Evolutionary conservation across 257 asterid genomes (phyloP).

Genomic region (Echium plantagineum): DNA sequence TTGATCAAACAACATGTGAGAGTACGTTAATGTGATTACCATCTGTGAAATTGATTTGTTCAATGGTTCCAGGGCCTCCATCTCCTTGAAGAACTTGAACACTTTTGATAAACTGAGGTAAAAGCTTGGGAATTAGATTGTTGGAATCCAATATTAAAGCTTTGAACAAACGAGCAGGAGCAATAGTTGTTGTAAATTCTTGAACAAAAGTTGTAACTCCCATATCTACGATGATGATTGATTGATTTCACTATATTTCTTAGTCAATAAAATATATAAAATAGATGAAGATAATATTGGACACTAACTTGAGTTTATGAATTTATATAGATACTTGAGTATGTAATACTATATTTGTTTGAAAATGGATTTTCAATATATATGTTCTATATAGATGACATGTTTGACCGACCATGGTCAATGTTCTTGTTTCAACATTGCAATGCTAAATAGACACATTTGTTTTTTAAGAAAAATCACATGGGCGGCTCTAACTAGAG

Average conservation of each 20-base stretch:
- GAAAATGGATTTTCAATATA: background rate
- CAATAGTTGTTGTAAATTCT: constrained; percentile 19
- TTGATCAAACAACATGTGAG: too few relatives aligned
- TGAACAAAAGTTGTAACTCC: constrained; percentile 21
- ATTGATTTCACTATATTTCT: too few relatives aligned
- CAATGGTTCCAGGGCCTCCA: constrained; percentile 35
- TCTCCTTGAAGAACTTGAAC: constrained; percentile 24
- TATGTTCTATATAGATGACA: background rate
- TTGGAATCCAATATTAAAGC: constrained; percentile 35
- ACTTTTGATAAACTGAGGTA: constrained; percentile 26
- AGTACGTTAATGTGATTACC: constrained; percentile 6
- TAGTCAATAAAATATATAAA: too few relatives aligned
- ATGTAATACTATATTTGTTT: background rate
- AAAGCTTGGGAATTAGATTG: constrained; percentile 26
- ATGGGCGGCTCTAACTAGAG: background rate
- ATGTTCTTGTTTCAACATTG: background rate
- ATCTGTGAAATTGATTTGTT: constrained; percentile 29
- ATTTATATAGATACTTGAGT: background rate
- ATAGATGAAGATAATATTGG: background rate
- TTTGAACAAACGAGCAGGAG: constrained; percentile 24
- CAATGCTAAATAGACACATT: background rate
- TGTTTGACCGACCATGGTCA: background rate
- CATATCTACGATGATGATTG: constrained; percentile 5
- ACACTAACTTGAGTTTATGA: too few relatives aligned
- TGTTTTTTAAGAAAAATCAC: background rate